phyloP scores from a whole-genome alignment of 192 early-diverging fungal genomes.

The Entophlyctis luteolus region DNA sequence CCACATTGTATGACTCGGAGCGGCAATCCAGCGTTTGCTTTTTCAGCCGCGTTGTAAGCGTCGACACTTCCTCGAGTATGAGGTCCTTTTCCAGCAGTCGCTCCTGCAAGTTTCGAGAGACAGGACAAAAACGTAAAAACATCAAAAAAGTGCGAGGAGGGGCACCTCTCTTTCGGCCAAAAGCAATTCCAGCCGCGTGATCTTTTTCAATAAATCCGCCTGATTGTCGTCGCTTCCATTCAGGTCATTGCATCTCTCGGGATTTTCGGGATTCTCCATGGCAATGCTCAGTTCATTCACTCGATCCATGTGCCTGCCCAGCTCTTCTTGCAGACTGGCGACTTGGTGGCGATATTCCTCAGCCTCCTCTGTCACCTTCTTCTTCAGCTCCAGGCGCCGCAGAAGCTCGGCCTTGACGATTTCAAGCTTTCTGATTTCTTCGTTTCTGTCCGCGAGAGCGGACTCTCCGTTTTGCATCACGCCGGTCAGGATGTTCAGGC shows the following conservation, averaged over 20 bases:
- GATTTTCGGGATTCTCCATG: constrained; percentile 52
- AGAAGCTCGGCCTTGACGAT: constrained; percentile 38
- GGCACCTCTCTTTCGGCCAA: constrained; percentile 57
- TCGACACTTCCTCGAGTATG: constrained; percentile 51
- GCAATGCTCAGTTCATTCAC: constrained; percentile 34
- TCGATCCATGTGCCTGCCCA: constrained; percentile 21
- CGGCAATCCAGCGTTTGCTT: constrained; percentile 48
- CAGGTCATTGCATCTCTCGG: constrained; percentile 45
- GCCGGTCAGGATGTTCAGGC: constrained; percentile 46
- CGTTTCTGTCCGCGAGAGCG: constrained; percentile 33
- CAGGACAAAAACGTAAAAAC: background rate
- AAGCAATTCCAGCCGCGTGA: constrained; percentile 46
- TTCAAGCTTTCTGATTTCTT: constrained; percentile 44
- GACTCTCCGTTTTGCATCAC: constrained; percentile 41
- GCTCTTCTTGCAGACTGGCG: constrained; percentile 14
- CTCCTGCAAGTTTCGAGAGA: constrained; percentile 36
- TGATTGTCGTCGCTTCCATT: constrained; percentile 50
- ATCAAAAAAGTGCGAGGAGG: background rate
- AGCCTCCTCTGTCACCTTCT: constrained; percentile 28
- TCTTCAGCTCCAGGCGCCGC: constrained; percentile 42
- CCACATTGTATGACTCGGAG: constrained; percentile 40
- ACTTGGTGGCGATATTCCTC: constrained; percentile 27
- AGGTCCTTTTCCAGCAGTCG: constrained; percentile 58
- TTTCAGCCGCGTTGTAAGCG: constrained; percentile 47
- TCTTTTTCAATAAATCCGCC: constrained; percentile 46